These are phyloP conservation scores for Neurospora tetrasperma DNA, from an alignment of 495 filamentous ascomycete genomes.

Conservation along the genomic window DNA sequence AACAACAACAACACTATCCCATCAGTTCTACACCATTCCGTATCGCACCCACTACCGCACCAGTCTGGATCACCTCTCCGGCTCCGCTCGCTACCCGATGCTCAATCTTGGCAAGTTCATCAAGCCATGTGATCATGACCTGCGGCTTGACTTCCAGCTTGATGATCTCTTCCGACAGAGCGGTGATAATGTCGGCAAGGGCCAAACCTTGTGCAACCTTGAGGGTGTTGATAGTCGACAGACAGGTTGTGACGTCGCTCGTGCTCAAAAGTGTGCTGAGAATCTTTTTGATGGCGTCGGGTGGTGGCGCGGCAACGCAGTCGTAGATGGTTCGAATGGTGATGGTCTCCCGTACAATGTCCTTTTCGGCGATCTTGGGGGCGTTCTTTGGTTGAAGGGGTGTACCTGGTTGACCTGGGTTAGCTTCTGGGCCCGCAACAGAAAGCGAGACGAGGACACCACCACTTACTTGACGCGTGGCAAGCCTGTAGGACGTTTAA, in stretches of 20 bases:
- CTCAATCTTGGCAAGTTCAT: slow-evolving; percentile 86
- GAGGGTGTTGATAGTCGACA: slow-evolving; percentile 75
- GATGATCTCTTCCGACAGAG: slow-evolving; percentile 68
- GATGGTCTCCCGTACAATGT: slow-evolving; percentile 67
- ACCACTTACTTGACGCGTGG: slow-evolving; percentile 70
- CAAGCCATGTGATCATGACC: slow-evolving; percentile 83
- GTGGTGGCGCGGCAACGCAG: slow-evolving; percentile 93
- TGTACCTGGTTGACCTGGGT: slow-evolving; percentile 36
- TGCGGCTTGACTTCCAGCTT: slow-evolving; percentile 78
- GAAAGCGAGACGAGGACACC: background rate
- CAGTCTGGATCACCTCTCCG: slow-evolving; percentile 83
- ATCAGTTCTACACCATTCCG: slow-evolving; percentile 74
- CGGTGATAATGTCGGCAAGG: slow-evolving; percentile 83
- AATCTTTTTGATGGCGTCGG: slow-evolving; percentile 77
- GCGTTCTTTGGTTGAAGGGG: slow-evolving; percentile 57
- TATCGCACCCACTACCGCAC: slow-evolving; percentile 81
- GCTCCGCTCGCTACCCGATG: slow-evolving; percentile 83
- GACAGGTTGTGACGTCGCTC: slow-evolving; percentile 74
- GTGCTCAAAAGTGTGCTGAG: slow-evolving; percentile 70
- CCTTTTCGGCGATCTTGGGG: slow-evolving; percentile 47
- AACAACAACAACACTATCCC: slow-evolving; percentile 17
- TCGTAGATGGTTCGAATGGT: slow-evolving; percentile 90
- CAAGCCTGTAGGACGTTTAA: slow-evolving; percentile 95
- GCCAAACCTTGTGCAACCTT: slow-evolving; percentile 84
- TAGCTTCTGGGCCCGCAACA: slow-evolving; percentile 1